A percentile compares a stretch with the other conserved stretches of the same genome.
These are phyloP conservation scores for Yamadazyma kanchanaburiensis DNA, from an alignment of 1,139 yeast genomes.

Conservation along the genomic window DNA sequence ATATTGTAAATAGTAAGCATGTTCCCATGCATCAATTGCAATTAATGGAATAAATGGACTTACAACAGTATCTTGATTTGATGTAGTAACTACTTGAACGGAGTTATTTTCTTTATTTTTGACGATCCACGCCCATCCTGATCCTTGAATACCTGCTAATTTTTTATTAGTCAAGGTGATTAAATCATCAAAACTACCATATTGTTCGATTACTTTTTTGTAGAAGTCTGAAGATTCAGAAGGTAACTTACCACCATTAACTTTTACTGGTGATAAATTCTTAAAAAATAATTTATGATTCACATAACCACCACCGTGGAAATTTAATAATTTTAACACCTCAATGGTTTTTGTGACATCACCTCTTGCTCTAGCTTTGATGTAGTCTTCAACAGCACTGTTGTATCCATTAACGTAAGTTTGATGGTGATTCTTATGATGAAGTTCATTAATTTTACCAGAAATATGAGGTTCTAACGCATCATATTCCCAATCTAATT, in stretches of 20 bases:
- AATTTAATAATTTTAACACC: slow-evolving; percentile 36
- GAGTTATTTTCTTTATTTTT: slow-evolving; percentile 39
- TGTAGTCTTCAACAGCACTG: slow-evolving; percentile 32
- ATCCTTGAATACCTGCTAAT: slow-evolving; percentile 44
- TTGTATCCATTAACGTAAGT: slow-evolving; percentile 41
- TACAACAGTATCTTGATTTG: slow-evolving; percentile 42
- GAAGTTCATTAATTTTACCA: slow-evolving; percentile 38
- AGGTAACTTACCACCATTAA: slow-evolving; percentile 40
- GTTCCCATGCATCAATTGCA: slow-evolving; percentile 51
- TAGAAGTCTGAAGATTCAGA: slow-evolving; percentile 27
- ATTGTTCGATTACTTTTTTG: slow-evolving; percentile 32
- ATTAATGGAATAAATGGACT: slow-evolving; percentile 40
- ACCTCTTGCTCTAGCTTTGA: slow-evolving; percentile 31
- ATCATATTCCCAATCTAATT: slow-evolving; percentile 38
- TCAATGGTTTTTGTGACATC: slow-evolving; percentile 34
- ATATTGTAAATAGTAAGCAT: slow-evolving; percentile 47
- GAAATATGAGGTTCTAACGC: slow-evolving; percentile 44
- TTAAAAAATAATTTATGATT: slow-evolving; percentile 45
- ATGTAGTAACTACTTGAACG: slow-evolving; percentile 40
- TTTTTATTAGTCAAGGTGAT: slow-evolving; percentile 34
- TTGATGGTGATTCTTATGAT: slow-evolving; percentile 41
- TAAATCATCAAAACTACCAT: slow-evolving; percentile 40
- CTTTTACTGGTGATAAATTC: slow-evolving; percentile 35
- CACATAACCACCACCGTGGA: slow-evolving; percentile 44
- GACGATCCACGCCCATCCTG: slow-evolving; percentile 50